These are phyloP conservation scores for Plantago ovata DNA, from an alignment of 257 asterid genomes.

Conservation along the genomic window DNA sequence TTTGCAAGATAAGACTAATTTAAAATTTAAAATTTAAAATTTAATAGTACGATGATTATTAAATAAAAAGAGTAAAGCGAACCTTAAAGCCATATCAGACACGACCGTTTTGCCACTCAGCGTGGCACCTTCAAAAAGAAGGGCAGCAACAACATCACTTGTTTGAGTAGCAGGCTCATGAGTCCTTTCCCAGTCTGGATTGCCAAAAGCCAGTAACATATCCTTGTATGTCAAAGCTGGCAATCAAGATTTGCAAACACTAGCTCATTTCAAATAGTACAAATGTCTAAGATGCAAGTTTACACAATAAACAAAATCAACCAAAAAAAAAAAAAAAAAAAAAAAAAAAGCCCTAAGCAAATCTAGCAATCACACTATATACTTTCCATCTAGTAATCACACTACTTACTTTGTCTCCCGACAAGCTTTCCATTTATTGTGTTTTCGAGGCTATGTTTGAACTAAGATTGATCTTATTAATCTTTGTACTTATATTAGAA, in stretches of 20 bases:
- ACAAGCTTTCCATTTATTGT: no score
- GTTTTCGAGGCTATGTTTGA: no score
- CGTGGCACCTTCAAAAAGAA: conserved; percentile 92
- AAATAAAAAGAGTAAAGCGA: conserved; percentile 23
- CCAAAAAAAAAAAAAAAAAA: not conserved
- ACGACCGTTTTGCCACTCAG: conserved; percentile 80
- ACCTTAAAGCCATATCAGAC: conserved; percentile 93
- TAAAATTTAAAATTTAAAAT: not conserved
- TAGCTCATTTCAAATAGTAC: not conserved
- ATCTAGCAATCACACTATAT: no score
- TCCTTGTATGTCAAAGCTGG: conserved; percentile 81
- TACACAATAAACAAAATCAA: not conserved
- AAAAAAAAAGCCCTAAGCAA: not conserved
- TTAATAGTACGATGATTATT: not conserved
- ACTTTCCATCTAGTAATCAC: no score
- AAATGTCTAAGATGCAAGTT: not conserved
- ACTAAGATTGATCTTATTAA: no score
- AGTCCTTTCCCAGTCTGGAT: conserved; percentile 88
- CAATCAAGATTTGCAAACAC: conserved; percentile 23
- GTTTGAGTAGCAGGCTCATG: conserved; percentile 73
- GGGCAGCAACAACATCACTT: conserved; percentile 65
- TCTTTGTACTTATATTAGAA: no score
- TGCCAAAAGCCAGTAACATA: conserved; percentile 88
- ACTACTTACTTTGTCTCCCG: no score
- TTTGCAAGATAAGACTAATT: no score